These are phyloP conservation scores for Metroxylon sagu DNA, from an alignment of 176 grass and related monocot genomes.

Conservation along the genomic window DNA sequence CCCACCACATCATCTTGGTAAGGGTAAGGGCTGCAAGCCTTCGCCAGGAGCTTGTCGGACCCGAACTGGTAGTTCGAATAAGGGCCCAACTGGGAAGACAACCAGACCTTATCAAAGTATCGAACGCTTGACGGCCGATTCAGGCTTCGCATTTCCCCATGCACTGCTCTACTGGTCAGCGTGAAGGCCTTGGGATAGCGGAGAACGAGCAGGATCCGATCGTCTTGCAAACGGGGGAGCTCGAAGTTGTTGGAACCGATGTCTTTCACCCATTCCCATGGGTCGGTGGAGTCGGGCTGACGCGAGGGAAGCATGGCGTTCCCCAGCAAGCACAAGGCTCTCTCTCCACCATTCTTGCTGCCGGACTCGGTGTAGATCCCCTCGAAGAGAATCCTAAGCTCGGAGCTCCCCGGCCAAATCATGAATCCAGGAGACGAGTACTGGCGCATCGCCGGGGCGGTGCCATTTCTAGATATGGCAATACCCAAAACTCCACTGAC, in stretches of 20 bases:
- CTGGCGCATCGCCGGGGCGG: conserved; percentile 35
- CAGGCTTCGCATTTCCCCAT: conserved; percentile 56
- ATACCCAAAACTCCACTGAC: conserved; percentile 65
- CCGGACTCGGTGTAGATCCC: conserved; percentile 56
- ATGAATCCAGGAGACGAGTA: conserved; percentile 55
- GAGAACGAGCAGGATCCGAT: conserved; percentile 27
- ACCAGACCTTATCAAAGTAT: conserved; percentile 49
- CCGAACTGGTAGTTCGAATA: conserved; percentile 78
- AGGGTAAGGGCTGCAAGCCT: conserved; percentile 38
- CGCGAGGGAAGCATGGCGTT: conserved; percentile 45
- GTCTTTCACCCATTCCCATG: conserved; percentile 48
- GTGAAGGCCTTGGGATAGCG: conserved; percentile 52
- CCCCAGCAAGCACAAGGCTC: conserved; percentile 69
- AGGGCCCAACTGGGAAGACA: conserved; percentile 61
- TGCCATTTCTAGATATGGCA: conserved; percentile 49
- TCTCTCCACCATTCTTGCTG: conserved; percentile 22
- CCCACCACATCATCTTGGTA: conserved; percentile 43
- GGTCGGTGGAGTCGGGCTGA: conserved; percentile 22
- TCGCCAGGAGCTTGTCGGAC: conserved; percentile 44
- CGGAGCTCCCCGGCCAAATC: conserved; percentile 53
- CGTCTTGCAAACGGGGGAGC: conserved; percentile 20
- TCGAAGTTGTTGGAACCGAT: conserved; percentile 40
- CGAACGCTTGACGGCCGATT: conserved; percentile 21
- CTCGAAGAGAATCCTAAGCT: conserved; percentile 67
- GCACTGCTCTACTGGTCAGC: conserved; percentile 49